These are phyloP conservation scores for Lactuca sativa DNA, from an alignment of 129 eudicot genomes.

Conservation along the genomic window DNA sequence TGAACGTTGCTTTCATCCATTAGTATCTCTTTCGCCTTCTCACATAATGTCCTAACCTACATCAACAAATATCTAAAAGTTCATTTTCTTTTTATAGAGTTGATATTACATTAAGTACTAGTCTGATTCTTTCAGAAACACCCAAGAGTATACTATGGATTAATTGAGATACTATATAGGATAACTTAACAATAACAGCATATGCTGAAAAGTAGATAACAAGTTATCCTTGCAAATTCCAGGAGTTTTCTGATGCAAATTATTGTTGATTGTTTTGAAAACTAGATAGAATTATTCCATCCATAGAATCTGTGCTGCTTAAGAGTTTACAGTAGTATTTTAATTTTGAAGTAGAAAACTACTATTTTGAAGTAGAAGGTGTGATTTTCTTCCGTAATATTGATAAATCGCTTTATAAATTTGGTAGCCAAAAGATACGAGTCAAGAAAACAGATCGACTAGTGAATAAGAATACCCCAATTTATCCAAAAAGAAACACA, in stretches of 20 bases:
- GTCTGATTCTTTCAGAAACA: neutral
- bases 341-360: conserved; percentile 3
- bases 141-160: neutral
- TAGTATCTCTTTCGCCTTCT: conserved; percentile 86
- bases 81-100: neutral
- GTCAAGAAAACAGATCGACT: conserved; percentile 3
- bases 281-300: neutral
- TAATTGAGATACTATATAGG: neutral
- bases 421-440: neutral
- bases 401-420: neutral
- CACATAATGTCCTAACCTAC: conserved; percentile 77
- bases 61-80: conserved; percentile 24
- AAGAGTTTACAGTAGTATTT: neutral
- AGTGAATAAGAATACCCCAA: neutral
- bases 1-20: conserved; percentile 95
- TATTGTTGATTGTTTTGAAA: conserved; percentile 1
- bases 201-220: conserved; percentile 3
- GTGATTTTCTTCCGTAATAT: neutral
- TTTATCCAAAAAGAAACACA: conserved; percentile 1
- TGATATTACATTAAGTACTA: too few relatives aligned
- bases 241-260: conserved; percentile 1
- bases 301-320: neutral
- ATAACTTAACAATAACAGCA: neutral
- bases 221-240: neutral
- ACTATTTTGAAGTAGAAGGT: neutral